phyloP scores from a whole-genome alignment of 1,284 basidiomycete genomes.

The Malassezia brasiliensis region DNA sequence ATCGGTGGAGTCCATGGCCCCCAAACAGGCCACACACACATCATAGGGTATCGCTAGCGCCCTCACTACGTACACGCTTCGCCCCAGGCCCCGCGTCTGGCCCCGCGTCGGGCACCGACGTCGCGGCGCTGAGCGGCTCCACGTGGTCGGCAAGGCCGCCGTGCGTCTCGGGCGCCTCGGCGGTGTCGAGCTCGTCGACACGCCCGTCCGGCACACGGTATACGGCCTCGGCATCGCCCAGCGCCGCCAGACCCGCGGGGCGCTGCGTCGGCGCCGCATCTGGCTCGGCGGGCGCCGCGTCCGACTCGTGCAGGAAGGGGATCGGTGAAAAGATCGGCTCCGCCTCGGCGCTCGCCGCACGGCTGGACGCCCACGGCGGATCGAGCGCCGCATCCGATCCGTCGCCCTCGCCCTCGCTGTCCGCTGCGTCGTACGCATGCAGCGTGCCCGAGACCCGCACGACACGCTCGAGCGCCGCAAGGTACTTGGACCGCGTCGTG shows the following conservation, averaged over 20 bases:
- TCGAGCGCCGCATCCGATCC: background rate
- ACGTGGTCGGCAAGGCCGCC: conserved; percentile 5
- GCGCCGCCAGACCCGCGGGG: background rate
- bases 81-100: background rate
- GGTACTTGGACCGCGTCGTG: conserved; percentile 19
- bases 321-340: conserved; percentile 8
- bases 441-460: conserved; percentile 13
- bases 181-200: conserved; percentile 19
- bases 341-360: background rate
- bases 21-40: too few relatives aligned
- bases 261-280: background rate
- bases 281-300: background rate
- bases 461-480: conserved; percentile 17
- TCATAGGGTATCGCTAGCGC: background rate
- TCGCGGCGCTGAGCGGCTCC: conserved; percentile 12
- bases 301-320: conserved; percentile 2
- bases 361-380: background rate
- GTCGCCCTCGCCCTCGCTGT: background rate
- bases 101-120: background rate
- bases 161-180: background rate
- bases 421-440: background rate
- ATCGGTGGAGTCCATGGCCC: too few relatives aligned
- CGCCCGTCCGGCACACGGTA: conserved; percentile 15
- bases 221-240: background rate
- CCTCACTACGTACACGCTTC: background rate